Percentiles rank a stretch among this genome's conserved stretches.
These are phyloP conservation scores for Bipolaris oryzae DNA, from an alignment of 2,329 filamentous ascomycete genomes.

Conservation along the genomic window DNA sequence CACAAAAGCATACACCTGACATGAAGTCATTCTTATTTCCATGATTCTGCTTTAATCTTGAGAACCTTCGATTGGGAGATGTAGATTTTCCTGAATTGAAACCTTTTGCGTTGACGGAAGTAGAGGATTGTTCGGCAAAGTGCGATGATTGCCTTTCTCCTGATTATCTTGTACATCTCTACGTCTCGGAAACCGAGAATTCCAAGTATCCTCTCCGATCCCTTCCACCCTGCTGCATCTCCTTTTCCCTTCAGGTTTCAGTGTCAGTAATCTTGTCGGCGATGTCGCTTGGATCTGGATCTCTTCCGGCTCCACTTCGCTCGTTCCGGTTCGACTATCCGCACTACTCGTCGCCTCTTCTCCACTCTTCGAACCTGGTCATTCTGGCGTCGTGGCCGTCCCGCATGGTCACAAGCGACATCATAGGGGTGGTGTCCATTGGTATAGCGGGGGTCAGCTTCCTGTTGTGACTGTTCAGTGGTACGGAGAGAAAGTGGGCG, in stretches of 20 bases:
- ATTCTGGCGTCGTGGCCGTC: not conserved
- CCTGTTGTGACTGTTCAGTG: slow-evolving; percentile 17
- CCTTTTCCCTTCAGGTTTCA: not conserved
- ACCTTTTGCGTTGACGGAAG: too few species aligned
- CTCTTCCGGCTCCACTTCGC: slow-evolving; percentile 3
- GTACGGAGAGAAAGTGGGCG: not conserved
- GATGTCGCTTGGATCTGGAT: not conserved
- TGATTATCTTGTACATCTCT: not conserved
- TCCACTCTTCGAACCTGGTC: not conserved
- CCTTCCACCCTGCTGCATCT: slow-evolving; percentile 2
- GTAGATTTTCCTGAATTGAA: too few species aligned
- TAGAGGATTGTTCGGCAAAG: not conserved
- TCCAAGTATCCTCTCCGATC: slow-evolving; percentile 29
- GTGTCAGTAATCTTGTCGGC: not conserved
- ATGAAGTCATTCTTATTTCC: not conserved
- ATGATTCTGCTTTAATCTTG: not conserved
- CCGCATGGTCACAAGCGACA: slow-evolving; percentile 8
- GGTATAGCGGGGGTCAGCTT: slow-evolving; percentile 22
- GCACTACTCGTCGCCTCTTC: slow-evolving; percentile 11
- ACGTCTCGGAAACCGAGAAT: slow-evolving; percentile 30
- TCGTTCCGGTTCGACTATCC: slow-evolving; percentile 12
- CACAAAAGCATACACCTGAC: slow-evolving; percentile 6
- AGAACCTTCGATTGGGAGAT: too few species aligned
- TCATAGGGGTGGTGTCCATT: slow-evolving; percentile 14
- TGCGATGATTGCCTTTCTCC: slow-evolving; percentile 2